A percentile compares a stretch with the other conserved stretches of the same genome.
These are phyloP conservation scores for Trichophyton equinum DNA, from an alignment of 2,329 filamentous ascomycete genomes.

Conservation along the genomic window DNA sequence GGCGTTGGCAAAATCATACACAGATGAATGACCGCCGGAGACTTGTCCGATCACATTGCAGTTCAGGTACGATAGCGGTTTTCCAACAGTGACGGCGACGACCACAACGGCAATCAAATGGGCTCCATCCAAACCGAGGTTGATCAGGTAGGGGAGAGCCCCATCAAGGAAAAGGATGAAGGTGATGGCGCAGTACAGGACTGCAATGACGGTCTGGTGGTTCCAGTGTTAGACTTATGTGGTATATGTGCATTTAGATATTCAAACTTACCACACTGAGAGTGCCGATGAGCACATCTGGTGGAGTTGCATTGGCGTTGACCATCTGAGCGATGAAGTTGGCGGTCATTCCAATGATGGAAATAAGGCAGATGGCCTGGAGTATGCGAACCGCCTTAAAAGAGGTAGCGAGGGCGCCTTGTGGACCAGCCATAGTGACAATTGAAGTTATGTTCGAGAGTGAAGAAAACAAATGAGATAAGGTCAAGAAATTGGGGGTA, in stretches of 20 bases:
- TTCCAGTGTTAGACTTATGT: neutral
- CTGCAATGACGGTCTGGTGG: constrained; percentile 58
- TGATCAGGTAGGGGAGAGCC: constrained; percentile 61
- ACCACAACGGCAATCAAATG: constrained; percentile 68
- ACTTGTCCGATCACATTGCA: constrained; percentile 48
- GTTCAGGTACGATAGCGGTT: constrained; percentile 64
- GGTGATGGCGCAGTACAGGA: constrained; percentile 66
- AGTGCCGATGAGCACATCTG: constrained; percentile 62
- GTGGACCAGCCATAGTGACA: constrained; percentile 41
- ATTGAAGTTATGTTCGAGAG: neutral
- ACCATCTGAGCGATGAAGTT: constrained; percentile 75
- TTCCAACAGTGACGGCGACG: constrained; percentile 63
- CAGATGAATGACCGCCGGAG: constrained; percentile 35
- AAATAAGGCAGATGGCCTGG: constrained; percentile 58
- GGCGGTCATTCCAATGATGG: constrained; percentile 65
- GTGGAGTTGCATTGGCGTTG: constrained; percentile 50
- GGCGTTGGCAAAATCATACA: constrained; percentile 43
- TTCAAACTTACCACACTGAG: constrained; percentile 58
- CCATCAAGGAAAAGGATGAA: constrained; percentile 71
- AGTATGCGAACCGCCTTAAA: constrained; percentile 63
- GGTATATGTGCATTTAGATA: neutral
- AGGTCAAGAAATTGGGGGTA: neutral
- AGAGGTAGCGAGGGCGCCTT: constrained; percentile 62
- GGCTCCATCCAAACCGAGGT: constrained; percentile 51
- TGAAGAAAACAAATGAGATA: neutral